Evolutionary conservation across 169 alveolate genomes (phyloP), one percentile per base, ranked within the genome.

Genomic region (Plasmodium vinckei): DNA sequence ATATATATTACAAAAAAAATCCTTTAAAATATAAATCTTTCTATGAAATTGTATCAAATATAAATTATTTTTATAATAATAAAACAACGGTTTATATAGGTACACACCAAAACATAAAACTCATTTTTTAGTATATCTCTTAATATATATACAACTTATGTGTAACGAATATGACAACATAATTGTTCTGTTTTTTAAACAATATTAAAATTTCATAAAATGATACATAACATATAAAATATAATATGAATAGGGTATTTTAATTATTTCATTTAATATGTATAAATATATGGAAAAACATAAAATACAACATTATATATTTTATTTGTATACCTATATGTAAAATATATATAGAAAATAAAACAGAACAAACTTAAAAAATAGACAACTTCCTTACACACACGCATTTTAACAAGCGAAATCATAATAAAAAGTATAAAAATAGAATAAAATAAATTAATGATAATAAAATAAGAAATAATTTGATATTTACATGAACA

Each of bases 401-500:
- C 77, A 68, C 77, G 17, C 56, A 39, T 17, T 23, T 42, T 19
- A 19, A 5, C 3, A 4, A 33, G 42, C 42, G 42, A 19, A 3
- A 23, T 39, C 10, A 65, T 19, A 65, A 65, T 10, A 65, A 65
- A 65, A 57, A 57, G 5, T 1, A n/a, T 46, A 44, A 39, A 68
- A 68, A 68, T 19, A 44, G 19, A 39, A 68, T 46, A 54, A 68
- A 68, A 54, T 47, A 68, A 46, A 19, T 39, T 27, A 33, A 33
- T 5, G 6, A 33, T 33, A 33, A 13, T 54, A 68, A 44, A 44
- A 49, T 68, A 68, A 68, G 77, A 44, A 44, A 39, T 68, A 68
- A 68, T 42, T 23, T 39, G 19, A 68, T 54, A 44, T 54, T 68
- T 39, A 68, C 59, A 27, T 68, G 59, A 68, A 68, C 61, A 68